phyloP scores from a whole-genome alignment of 805 yeast genomes.

The Blastobotrys peoriensis region DNA sequence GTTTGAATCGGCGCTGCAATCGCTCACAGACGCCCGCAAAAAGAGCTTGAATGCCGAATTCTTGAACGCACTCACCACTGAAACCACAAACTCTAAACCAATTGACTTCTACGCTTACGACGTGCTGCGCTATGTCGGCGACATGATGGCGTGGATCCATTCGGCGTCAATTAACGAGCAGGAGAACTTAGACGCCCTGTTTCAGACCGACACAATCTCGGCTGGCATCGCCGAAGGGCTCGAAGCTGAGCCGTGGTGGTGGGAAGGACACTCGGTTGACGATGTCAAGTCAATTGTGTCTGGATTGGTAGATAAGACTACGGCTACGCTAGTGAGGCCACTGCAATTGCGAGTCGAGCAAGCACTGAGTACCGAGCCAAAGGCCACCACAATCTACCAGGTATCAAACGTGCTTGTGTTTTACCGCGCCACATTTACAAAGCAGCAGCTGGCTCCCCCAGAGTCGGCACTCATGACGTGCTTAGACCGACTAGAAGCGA shows the following conservation, averaged over 20 bases:
- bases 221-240: slow-evolving; percentile 17
- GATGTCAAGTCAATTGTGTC: slow-evolving; percentile 25
- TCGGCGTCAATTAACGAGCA: slow-evolving; percentile 80
- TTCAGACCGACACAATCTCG: slow-evolving; percentile 34
- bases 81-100: slow-evolving; percentile 36
- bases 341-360: slow-evolving; percentile 62
- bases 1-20: slow-evolving; percentile 54
- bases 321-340: slow-evolving; percentile 53
- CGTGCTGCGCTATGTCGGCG: slow-evolving; percentile 77
- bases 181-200: slow-evolving; percentile 63
- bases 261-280: slow-evolving; percentile 18
- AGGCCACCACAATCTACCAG: slow-evolving; percentile 48
- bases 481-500: slow-evolving; percentile 30
- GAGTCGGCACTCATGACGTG: slow-evolving; percentile 25
- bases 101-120: slow-evolving; percentile 67
- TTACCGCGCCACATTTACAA: slow-evolving; percentile 59
- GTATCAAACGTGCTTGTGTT: slow-evolving; percentile 59
- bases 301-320: slow-evolving; percentile 42
- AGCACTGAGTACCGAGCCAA: slow-evolving; percentile 57
- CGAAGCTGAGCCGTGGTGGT: slow-evolving; percentile 16
- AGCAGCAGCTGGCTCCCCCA: slow-evolving; percentile 31
- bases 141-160: slow-evolving; percentile 82
- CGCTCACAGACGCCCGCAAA: slow-evolving; percentile 65
- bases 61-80: slow-evolving; percentile 32
- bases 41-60: slow-evolving; percentile 62